phyloP scores from a whole-genome alignment of 805 yeast species.

The Candida sithepensis region DNA sequence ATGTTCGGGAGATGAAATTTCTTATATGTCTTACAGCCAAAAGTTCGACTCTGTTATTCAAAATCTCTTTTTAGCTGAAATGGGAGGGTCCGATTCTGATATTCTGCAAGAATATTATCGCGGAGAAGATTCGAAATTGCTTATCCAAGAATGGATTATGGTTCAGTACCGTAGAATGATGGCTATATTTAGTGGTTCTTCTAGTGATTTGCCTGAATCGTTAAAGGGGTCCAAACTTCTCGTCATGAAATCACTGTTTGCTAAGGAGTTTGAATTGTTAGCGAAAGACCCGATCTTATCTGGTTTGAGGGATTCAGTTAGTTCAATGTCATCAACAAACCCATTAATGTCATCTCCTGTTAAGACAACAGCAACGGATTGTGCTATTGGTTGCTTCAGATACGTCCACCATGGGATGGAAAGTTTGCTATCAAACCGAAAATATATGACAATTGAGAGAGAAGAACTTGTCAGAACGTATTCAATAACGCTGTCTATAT shows the following conservation, averaged over 20 bases:
- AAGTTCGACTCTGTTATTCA: constrained; percentile 9
- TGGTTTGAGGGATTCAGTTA: constrained; percentile 46
- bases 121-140: neutral
- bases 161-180: constrained; percentile 15
- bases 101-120: neutral
- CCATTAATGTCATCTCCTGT: neutral
- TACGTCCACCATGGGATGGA: neutral
- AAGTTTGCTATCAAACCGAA: neutral
- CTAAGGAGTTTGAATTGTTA: constrained; percentile 30
- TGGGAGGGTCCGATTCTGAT: neutral
- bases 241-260: constrained; percentile 25
- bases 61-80: constrained; percentile 2
- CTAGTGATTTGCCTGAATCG: constrained; percentile 18
- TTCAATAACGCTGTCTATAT: constrained; percentile 18
- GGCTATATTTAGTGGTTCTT: constrained; percentile 11
- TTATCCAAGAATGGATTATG: constrained; percentile 5
- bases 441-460: constrained; percentile 7
- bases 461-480: constrained; percentile 15
- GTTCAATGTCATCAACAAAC: constrained; percentile 39
- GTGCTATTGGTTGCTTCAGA: constrained; percentile 1
- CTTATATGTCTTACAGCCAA: constrained; percentile 6
- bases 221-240: constrained; percentile 16
- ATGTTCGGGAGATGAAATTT: constrained; percentile 10
- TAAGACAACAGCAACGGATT: neutral
- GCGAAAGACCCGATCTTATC: constrained; percentile 47